phyloP scores from a whole-genome alignment of 345 rosid species.

The Anastatica hierochuntica region DNA sequence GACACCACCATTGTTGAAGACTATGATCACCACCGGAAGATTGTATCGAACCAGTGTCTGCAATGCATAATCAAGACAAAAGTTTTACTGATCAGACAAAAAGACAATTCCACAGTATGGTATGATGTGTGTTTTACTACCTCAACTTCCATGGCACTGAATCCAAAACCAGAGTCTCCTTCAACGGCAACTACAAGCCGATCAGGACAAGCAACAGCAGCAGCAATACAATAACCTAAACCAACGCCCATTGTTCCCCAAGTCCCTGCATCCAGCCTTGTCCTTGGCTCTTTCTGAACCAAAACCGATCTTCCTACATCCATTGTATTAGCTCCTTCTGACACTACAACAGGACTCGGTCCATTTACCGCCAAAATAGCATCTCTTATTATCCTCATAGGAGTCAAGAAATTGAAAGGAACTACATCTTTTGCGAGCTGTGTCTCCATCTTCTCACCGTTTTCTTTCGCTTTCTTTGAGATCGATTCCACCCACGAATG shows the following conservation, averaged over 20 bases:
- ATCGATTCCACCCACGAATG: slow-evolving; percentile 83
- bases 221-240: slow-evolving; percentile 94
- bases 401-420: slow-evolving; percentile 85
- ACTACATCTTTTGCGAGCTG: slow-evolving; percentile 86
- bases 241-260: slow-evolving; percentile 99
- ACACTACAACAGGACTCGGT: slow-evolving; percentile 80
- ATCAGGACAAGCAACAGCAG: slow-evolving; percentile 86
- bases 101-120: neutral
- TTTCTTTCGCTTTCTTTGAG: slow-evolving; percentile 57
- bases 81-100: slow-evolving; percentile 8
- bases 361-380: slow-evolving; percentile 58
- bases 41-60: slow-evolving; percentile 92
- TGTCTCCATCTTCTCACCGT: slow-evolving; percentile 63
- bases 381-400: slow-evolving; percentile 93
- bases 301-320: slow-evolving; percentile 90
- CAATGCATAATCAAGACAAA: slow-evolving; percentile 12
- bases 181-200: slow-evolving; percentile 90
- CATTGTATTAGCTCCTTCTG: slow-evolving; percentile 98
- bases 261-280: slow-evolving; percentile 97
- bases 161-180: slow-evolving; percentile 97
- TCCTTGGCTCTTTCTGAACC: slow-evolving; percentile 94
- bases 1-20: slow-evolving; percentile 96
- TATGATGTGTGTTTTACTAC: too few species aligned
- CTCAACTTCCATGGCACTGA: slow-evolving; percentile 98
- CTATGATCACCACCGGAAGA: slow-evolving; percentile 83